These are phyloP conservation scores for Podospora australis DNA, from an alignment of 495 filamentous ascomycete species.

Conservation along the genomic window DNA sequence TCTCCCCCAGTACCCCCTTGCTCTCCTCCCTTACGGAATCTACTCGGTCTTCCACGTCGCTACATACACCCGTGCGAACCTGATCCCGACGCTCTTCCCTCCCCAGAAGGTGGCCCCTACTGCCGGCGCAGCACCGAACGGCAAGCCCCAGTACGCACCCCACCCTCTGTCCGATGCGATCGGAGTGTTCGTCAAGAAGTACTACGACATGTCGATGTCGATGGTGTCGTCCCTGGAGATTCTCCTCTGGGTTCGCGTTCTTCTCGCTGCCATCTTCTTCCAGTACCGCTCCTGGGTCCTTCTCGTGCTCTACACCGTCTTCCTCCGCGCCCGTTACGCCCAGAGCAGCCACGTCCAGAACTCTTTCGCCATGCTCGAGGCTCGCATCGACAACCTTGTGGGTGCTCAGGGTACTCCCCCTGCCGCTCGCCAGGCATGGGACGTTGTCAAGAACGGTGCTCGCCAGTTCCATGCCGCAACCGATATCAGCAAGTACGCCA, in stretches of 20 bases:
- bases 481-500: constrained; percentile 64
- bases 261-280: constrained; percentile 75
- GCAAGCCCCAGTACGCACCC: constrained; percentile 55
- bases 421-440: constrained; percentile 76
- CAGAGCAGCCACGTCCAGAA: constrained; percentile 89
- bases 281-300: constrained; percentile 86
- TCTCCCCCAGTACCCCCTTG: constrained; percentile 78
- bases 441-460: constrained; percentile 63
- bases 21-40: constrained; percentile 88
- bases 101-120: constrained; percentile 33
- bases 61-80: constrained; percentile 67
- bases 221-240: constrained; percentile 73
- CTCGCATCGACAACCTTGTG: constrained; percentile 70
- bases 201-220: constrained; percentile 88
- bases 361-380: constrained; percentile 64
- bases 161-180: constrained; percentile 73
- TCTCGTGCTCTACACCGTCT: constrained; percentile 75
- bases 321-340: constrained; percentile 82
- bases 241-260: constrained; percentile 72
- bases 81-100: constrained; percentile 59
- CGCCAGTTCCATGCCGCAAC: constrained; percentile 72
- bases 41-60: constrained; percentile 98
- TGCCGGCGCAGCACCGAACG: constrained; percentile 50
- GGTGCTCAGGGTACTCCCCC: constrained; percentile 85
- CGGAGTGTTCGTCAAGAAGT: constrained; percentile 90